A percentile compares a stretch with the other conserved stretches of the same genome.
These are phyloP conservation scores for Suzukiozyma palmioleophila DNA, from an alignment of 1,139 yeast species.

Conservation along the genomic window DNA sequence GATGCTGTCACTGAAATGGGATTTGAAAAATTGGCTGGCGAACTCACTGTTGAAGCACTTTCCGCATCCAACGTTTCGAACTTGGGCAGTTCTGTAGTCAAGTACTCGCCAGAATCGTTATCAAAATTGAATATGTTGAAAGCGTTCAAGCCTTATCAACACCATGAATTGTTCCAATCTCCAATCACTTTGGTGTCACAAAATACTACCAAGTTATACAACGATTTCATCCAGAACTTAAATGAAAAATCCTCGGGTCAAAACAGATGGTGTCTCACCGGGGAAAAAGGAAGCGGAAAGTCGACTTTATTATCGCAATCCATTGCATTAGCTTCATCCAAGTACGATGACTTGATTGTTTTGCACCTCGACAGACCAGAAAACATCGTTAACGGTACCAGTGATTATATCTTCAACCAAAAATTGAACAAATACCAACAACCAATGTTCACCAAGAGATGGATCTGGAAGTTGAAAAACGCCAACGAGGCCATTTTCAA, in stretches of 20 bases:
- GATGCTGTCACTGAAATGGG: slow-evolving; percentile 37
- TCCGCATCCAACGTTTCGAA: slow-evolving; percentile 14
- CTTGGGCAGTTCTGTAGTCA: slow-evolving; percentile 18
- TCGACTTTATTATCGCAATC: slow-evolving; percentile 70
- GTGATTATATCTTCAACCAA: slow-evolving; percentile 59
- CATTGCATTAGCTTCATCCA: slow-evolving; percentile 52
- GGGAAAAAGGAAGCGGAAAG: slow-evolving; percentile 79
- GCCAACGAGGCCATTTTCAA: slow-evolving; percentile 53
- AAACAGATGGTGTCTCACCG: slow-evolving; percentile 58
- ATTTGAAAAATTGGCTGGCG: slow-evolving; percentile 30
- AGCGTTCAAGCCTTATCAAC: slow-evolving; percentile 60
- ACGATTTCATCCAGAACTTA: slow-evolving; percentile 24
- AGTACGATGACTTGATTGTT: slow-evolving; percentile 46
- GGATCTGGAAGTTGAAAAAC: slow-evolving; percentile 52
- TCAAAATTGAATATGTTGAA: slow-evolving; percentile 38
- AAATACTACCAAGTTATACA: slow-evolving; percentile 24
- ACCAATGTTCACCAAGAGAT: slow-evolving; percentile 70
- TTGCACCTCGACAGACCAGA: slow-evolving; percentile 66
- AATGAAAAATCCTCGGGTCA: slow-evolving; percentile 21
- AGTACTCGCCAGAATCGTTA: slow-evolving; percentile 19
- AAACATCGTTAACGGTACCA: slow-evolving; percentile 63
- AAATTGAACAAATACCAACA: slow-evolving; percentile 56
- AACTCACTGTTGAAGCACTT: slow-evolving; percentile 13
- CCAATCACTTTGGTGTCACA: slow-evolving; percentile 53
- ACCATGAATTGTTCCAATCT: slow-evolving; percentile 53